These are phyloP conservation scores for Pythium coloratum DNA, from an alignment of 352 stramenopile genomes.

Conservation along the genomic window DNA sequence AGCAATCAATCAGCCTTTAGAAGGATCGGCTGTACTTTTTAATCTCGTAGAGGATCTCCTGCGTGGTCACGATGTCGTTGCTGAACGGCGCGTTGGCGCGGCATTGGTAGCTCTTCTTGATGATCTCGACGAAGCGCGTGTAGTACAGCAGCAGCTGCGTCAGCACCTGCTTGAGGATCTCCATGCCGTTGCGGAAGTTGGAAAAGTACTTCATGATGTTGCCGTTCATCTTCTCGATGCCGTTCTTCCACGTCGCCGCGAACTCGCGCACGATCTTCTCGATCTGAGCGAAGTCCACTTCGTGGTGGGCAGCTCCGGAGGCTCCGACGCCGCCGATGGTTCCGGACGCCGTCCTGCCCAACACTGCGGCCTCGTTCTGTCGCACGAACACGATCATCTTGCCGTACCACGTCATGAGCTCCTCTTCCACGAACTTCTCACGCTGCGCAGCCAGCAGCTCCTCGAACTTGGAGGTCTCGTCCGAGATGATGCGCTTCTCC, in stretches of 20 bases:
- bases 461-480: constrained; percentile 95
- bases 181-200: constrained; percentile 98
- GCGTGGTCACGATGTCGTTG: constrained; percentile 94
- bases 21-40: constrained; percentile 97
- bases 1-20: constrained; percentile 35
- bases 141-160: constrained; percentile 99
- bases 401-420: constrained; percentile 91
- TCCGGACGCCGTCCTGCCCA: constrained; percentile 39
- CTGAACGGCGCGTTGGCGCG: constrained; percentile 63
- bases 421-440: constrained; percentile 97
- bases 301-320: constrained; percentile 17
- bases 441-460: constrained; percentile 92
- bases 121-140: constrained; percentile 97
- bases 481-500: constrained; percentile 91
- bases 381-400: constrained; percentile 98
- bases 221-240: constrained; percentile 97
- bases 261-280: constrained; percentile 96
- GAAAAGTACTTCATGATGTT: constrained; percentile 98
- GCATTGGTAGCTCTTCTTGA: constrained; percentile 91
- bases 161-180: constrained; percentile 98
- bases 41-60: constrained; percentile 97
- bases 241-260: constrained; percentile 93
- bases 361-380: constrained; percentile 89
- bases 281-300: constrained; percentile 89
- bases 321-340: constrained; percentile 16